These are phyloP conservation scores for Helicostylum pulchrum DNA, from an alignment of 192 early-diverging fungal species.

Conservation along the genomic window DNA sequence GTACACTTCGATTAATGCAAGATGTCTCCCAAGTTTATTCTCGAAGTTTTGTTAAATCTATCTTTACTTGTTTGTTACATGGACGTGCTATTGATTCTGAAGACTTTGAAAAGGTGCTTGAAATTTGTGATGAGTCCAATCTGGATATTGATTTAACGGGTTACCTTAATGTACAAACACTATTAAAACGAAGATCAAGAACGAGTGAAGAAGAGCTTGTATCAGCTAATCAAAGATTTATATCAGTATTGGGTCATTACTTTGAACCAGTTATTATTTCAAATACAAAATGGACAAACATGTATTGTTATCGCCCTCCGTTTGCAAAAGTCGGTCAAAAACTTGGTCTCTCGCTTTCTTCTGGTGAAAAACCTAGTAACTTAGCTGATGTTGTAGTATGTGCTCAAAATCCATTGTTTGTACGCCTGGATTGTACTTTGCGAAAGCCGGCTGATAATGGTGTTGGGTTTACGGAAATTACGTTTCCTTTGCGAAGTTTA, in stretches of 20 bases:
- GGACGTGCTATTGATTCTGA: constrained; percentile 39
- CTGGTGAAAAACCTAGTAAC: constrained; percentile 33
- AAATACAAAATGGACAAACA: constrained; percentile 38
- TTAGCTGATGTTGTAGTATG: constrained; percentile 50
- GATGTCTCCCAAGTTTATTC: constrained; percentile 47
- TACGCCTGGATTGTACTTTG: constrained; percentile 66
- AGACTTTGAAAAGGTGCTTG: constrained; percentile 48
- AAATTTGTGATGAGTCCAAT: constrained; percentile 44
- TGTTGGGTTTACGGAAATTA: constrained; percentile 38
- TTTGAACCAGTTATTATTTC: constrained; percentile 54
- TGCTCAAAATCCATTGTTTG: constrained; percentile 68
- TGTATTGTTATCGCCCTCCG: constrained; percentile 64
- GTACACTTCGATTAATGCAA: constrained; percentile 33
- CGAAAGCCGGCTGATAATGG: constrained; percentile 40
- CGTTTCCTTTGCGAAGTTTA: constrained; percentile 54
- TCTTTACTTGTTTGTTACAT: constrained; percentile 51
- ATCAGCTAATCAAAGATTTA: constrained; percentile 48
- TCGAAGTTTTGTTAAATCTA: constrained; percentile 52
- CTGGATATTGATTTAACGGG: constrained; percentile 58
- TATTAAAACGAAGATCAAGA: constrained; percentile 36
- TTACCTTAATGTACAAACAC: constrained; percentile 50
- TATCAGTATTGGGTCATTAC: constrained; percentile 53
- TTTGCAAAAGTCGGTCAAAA: constrained; percentile 37
- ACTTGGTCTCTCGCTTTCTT: constrained; percentile 24
- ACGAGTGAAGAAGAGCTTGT: constrained; percentile 36